Evolutionary conservation across 805 yeast genomes (phyloP).

Genomic region (Alloascoidea hylecoeti): DNA sequence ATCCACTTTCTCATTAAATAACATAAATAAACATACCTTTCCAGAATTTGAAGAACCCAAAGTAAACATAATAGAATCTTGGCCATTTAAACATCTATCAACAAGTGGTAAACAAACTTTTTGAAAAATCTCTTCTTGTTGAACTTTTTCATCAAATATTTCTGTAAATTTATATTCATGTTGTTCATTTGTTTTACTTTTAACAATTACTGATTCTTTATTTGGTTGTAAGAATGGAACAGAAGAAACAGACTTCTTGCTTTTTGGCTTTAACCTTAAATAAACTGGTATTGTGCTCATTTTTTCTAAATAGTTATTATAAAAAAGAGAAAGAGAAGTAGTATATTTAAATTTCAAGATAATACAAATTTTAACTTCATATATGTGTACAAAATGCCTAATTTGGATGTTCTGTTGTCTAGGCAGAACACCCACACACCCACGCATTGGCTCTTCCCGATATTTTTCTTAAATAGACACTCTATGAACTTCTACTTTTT

Average conservation of each 20-base stretch:
- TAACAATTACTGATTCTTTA: slow-evolving; percentile 10
- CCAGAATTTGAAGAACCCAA: slow-evolving; percentile 43
- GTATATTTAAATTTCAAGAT: no score
- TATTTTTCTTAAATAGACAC: no score
- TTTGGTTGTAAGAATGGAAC: slow-evolving; percentile 12
- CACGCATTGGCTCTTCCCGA: no score
- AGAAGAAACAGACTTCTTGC: slow-evolving; percentile 8
- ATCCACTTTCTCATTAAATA: neutral
- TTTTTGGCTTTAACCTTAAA: slow-evolving; percentile 22
- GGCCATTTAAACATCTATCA: slow-evolving; percentile 14
- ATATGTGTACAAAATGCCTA: no score
- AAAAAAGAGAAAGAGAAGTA: no score
- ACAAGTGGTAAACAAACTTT: slow-evolving; percentile 19
- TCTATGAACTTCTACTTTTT: no score
- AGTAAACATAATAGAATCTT: slow-evolving; percentile 30
- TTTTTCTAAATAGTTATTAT: no score
- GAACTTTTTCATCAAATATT: slow-evolving; percentile 16
- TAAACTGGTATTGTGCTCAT: slow-evolving; percentile 18
- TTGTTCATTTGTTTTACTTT: slow-evolving; percentile 13
- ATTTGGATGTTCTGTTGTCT: no score
- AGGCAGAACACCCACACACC: no score
- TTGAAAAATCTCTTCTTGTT: slow-evolving; percentile 23
- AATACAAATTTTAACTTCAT: no score
- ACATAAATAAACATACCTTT: slow-evolving; percentile 12
- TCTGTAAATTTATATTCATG: slow-evolving; percentile 17